Evolutionary conservation across 768 basidiomycete genomes (phyloP).

Genomic region (Fistulinella prunicolor): DNA sequence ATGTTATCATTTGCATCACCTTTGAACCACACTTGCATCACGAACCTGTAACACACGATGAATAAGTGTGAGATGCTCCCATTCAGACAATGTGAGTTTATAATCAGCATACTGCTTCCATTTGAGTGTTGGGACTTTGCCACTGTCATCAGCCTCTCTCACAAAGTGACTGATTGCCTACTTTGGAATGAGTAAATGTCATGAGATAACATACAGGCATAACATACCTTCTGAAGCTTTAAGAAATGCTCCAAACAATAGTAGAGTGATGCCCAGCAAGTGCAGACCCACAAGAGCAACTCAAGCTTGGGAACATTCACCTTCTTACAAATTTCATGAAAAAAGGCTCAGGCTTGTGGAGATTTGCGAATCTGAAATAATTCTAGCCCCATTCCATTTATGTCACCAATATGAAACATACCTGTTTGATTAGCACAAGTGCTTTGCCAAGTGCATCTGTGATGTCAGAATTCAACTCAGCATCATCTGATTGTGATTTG

Average conservation of each 20-base stretch:
- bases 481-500: neutral
- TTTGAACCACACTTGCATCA: neutral
- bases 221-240: slow-evolving; percentile 3
- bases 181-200: neutral
- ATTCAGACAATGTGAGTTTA: slow-evolving; percentile 18
- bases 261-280: neutral
- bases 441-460: neutral
- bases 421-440: neutral
- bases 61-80: slow-evolving; percentile 24
- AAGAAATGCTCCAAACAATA: neutral
- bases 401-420: neutral
- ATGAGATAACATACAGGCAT: neutral
- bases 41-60: slow-evolving; percentile 6
- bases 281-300: neutral
- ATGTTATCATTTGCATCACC: neutral
- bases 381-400: neutral
- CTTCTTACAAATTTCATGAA: neutral
- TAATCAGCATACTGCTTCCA: slow-evolving; percentile 26
- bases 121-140: slow-evolving; percentile 23
- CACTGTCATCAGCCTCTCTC: slow-evolving; percentile 19
- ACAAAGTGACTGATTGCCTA: slow-evolving; percentile 7
- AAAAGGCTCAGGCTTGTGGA: neutral
- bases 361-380: neutral
- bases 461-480: neutral
- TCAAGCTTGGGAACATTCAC: neutral